Conservation (phyloP, 2,329 filamentous ascomycete species). For the Scytalidium lignicola region DNA sequence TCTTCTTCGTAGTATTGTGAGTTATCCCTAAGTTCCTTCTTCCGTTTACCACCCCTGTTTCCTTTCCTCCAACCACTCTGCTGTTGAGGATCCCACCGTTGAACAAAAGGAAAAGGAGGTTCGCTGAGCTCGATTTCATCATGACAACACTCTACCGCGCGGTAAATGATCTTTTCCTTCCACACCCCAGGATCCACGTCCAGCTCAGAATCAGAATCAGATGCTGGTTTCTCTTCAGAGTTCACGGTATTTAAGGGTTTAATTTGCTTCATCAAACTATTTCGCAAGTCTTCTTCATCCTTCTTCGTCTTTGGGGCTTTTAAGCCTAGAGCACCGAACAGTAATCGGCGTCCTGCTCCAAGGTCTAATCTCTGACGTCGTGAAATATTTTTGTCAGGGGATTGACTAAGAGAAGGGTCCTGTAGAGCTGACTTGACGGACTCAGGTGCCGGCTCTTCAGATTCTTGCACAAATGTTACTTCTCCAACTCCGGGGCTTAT, state of each 20-base stretch:
- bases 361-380: conserved; percentile 41
- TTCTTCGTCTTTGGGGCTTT: conserved; percentile 62
- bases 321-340: conserved; percentile 69
- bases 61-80: conserved; percentile 38
- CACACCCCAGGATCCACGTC: conserved; percentile 58
- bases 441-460: not conserved
- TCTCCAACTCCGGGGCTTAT: too few relatives aligned
- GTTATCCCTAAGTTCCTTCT: conserved; percentile 38
- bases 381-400: conserved; percentile 1
- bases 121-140: conserved; percentile 62
- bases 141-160: conserved; percentile 80
- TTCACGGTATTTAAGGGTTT: conserved; percentile 33
- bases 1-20: conserved; percentile 36
- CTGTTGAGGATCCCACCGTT: conserved; percentile 82
- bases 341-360: conserved; percentile 58
- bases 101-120: conserved; percentile 84
- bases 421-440: not conserved
- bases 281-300: conserved; percentile 59
- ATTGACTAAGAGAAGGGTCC: not conserved
- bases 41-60: conserved; percentile 41
- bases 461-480: not conserved
- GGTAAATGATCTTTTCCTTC: conserved; percentile 67
- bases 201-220: conserved; percentile 21
- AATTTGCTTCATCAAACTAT: conserved; percentile 52
- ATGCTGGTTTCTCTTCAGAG: conserved; percentile 4